These are phyloP conservation scores for Meira nashicola DNA, from an alignment of 1,284 basidiomycete species.

Conservation along the genomic window DNA sequence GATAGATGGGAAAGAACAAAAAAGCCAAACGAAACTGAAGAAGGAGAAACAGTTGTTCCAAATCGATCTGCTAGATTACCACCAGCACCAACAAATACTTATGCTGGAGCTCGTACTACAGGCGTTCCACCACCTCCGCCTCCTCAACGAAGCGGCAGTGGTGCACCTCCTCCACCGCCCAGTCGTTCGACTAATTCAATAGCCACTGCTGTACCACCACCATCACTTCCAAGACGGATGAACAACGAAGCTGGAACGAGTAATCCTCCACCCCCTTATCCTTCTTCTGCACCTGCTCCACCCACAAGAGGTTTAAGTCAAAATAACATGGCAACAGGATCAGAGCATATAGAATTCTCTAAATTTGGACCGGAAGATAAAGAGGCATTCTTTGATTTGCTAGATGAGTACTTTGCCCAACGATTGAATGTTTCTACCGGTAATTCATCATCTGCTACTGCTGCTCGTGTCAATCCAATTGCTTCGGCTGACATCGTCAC, in stretches of 20 bases:
- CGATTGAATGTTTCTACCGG: neutral
- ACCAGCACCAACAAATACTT: neutral
- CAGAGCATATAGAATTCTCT: conserved; percentile 33
- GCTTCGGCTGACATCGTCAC: too few relatives aligned
- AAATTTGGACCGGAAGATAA: conserved; percentile 38
- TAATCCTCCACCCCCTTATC: conserved; percentile 33
- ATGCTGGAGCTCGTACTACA: neutral
- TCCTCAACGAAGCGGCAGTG: conserved; percentile 3
- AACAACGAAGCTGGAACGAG: conserved; percentile 31
- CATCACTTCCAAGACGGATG: conserved; percentile 34
- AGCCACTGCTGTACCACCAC: conserved; percentile 11
- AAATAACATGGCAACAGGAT: conserved; percentile 3
- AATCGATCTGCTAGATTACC: neutral
- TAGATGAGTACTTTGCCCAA: conserved; percentile 28
- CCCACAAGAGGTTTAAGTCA: conserved; percentile 7
- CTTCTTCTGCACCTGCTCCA: conserved; percentile 17
- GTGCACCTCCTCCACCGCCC: neutral
- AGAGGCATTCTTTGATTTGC: conserved; percentile 34
- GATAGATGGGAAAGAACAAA: conserved; percentile 8
- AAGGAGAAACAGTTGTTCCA: neutral
- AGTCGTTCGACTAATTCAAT: neutral
- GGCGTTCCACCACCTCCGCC: conserved; percentile 7
- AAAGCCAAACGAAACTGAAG: neutral
- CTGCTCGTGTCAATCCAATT: too few relatives aligned
- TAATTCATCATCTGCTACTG: neutral